Conservation (phyloP, 176 grass and related monocot genomes). For the Aechmea fasciata region DNA sequence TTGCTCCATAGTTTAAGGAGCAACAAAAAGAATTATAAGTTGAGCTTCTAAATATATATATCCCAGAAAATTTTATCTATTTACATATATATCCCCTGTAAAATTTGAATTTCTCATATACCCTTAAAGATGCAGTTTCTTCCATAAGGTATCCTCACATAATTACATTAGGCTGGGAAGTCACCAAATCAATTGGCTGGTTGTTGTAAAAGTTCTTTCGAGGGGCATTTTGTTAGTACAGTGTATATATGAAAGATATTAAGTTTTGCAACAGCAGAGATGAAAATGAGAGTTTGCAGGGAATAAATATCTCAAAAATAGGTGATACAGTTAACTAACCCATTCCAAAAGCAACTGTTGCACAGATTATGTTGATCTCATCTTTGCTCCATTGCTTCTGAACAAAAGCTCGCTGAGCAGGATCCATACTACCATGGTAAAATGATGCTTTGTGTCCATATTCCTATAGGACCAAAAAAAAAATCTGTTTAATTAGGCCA, state of each 20-base stretch:
- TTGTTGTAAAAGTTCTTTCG: too few relatives aligned
- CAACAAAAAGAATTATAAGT: too few relatives aligned
- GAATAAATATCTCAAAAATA: too few relatives aligned
- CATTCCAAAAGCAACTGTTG: slow-evolving; percentile 98
- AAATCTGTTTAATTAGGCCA: neutral
- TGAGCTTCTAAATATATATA: too few relatives aligned
- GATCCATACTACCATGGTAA: slow-evolving; percentile 93
- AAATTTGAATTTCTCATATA: neutral
- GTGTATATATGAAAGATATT: too few relatives aligned
- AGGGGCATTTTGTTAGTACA: too few relatives aligned
- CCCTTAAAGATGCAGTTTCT: neutral
- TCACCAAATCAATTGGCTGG: too few relatives aligned
- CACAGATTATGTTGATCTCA: slow-evolving; percentile 94
- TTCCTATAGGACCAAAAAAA: slow-evolving; percentile 29
- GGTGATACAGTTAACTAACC: slow-evolving; percentile 21
- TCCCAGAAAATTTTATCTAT: neutral
- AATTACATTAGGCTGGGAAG: too few relatives aligned
- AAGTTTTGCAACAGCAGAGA: too few relatives aligned
- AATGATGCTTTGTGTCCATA: slow-evolving; percentile 60
- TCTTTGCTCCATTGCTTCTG: slow-evolving; percentile 80
- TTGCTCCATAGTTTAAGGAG: neutral
- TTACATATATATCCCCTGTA: neutral
- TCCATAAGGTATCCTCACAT: too few relatives aligned
- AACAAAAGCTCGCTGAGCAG: slow-evolving; percentile 41
- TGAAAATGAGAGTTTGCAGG: too few relatives aligned